Percentiles rank a stretch among this genome's conserved stretches.
Conservation (phyloP, 352 stramenopile species). For the Pseudoperonospora humuli region DNA sequence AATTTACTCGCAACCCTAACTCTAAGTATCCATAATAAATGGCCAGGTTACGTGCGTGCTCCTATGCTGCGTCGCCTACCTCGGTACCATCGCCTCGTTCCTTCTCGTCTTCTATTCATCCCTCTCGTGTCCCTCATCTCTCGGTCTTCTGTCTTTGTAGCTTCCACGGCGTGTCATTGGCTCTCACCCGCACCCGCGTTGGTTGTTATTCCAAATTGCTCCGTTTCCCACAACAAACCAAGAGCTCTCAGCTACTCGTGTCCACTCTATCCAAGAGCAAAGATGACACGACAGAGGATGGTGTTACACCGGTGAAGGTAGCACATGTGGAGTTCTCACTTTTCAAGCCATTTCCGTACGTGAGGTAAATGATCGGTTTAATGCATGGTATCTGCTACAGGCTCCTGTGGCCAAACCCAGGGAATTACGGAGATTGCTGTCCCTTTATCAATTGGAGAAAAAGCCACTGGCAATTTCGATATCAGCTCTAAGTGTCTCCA, state of each 20-base stretch:
- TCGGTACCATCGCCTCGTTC: constrained; percentile 2
- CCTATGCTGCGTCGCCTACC: constrained; percentile 20
- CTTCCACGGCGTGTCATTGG: constrained; percentile 8
- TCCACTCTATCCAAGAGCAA: constrained; percentile 11
- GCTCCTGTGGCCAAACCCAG: constrained; percentile 7
- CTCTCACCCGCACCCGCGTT: constrained; percentile 1
- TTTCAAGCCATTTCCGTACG: not conserved
- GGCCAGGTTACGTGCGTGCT: constrained; percentile 6
- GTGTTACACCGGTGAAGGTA: constrained; percentile 3
- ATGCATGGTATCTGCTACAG: not conserved
- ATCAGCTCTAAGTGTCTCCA: constrained; percentile 54
- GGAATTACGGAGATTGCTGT: constrained; percentile 36
- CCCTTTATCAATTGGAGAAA: constrained; percentile 66
- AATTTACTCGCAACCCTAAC: too few relatives aligned
- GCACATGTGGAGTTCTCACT: not conserved
- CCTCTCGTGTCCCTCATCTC: not conserved
- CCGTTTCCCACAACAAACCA: not conserved
- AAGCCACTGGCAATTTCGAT: constrained; percentile 55
- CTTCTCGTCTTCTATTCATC: not conserved
- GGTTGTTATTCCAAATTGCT: not conserved
- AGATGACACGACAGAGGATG: constrained; percentile 9
- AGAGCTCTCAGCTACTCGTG: constrained; percentile 16
- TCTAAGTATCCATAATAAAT: too few relatives aligned
- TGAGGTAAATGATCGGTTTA: constrained; percentile 3
- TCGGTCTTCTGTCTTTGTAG: constrained; percentile 1